Percentiles rank a stretch among this genome's conserved stretches.
phyloP scores from a whole-genome alignment of 73 alveolate genomes.

The Paramecium octaurelia region DNA sequence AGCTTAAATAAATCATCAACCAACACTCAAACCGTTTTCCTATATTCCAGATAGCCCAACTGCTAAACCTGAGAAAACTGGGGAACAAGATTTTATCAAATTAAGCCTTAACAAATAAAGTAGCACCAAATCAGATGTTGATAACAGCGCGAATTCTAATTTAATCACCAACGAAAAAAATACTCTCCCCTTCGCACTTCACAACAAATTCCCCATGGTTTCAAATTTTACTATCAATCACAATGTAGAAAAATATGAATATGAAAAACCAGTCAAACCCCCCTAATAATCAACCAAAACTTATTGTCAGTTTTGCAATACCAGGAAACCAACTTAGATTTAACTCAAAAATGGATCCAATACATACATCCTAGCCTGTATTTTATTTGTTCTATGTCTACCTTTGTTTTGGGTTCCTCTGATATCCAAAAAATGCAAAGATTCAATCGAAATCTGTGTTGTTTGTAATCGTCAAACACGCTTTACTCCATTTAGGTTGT shows the following conservation, averaged over 20 bases:
- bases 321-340: background rate
- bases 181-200: background rate
- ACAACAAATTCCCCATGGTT: background rate
- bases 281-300: background rate
- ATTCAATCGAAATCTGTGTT: background rate
- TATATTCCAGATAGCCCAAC: background rate
- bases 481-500: background rate
- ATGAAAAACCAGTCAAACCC: background rate
- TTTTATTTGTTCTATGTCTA: background rate
- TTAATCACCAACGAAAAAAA: background rate
- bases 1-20: background rate
- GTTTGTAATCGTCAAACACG: background rate
- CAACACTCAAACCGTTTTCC: background rate
- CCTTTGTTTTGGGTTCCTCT: slow-evolving; percentile 3
- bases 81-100: background rate
- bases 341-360: background rate
- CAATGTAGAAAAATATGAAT: background rate
- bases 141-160: background rate
- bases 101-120: background rate
- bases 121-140: background rate
- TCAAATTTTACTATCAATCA: background rate
- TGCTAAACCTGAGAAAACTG: background rate
- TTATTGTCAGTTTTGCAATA: background rate
- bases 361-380: background rate
- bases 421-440: background rate